Percentiles rank a stretch among this genome's conserved stretches.
These are phyloP conservation scores for Pseudoscleropodium purum DNA, from an alignment of 225 moss, liverwort and hornwort genomes.

Conservation along the genomic window DNA sequence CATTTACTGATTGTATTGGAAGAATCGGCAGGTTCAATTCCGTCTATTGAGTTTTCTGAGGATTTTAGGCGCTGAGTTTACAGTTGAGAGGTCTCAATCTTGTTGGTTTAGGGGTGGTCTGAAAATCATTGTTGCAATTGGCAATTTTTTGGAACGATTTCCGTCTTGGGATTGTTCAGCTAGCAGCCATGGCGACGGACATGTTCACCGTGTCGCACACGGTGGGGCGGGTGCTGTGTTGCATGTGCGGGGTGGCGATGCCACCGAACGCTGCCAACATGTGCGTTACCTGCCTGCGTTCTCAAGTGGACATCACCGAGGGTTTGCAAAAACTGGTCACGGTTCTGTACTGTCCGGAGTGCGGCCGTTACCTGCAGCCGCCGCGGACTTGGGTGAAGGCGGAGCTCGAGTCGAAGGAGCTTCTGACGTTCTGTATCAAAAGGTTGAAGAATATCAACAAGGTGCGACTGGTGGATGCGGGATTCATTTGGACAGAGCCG, in stretches of 20 bases:
- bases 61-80: not conserved
- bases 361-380: conserved; percentile 84
- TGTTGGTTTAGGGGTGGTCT: not conserved
- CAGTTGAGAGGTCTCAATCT: not conserved
- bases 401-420: conserved; percentile 95
- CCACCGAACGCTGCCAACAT: conserved; percentile 90
- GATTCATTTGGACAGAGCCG: conserved; percentile 95
- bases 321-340: conserved; percentile 87
- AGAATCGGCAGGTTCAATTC: not conserved
- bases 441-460: conserved; percentile 87
- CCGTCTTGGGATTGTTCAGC: not conserved
- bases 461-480: conserved; percentile 82
- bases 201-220: conserved; percentile 94
- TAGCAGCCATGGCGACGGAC: conserved; percentile 63
- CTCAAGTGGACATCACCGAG: conserved; percentile 95
- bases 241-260: conserved; percentile 91
- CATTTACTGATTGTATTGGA: not conserved
- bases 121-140: not conserved
- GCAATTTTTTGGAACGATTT: not conserved
- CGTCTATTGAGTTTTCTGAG: not conserved
- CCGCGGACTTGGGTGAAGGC: conserved; percentile 94
- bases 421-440: conserved; percentile 88
- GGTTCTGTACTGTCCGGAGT: conserved; percentile 82
- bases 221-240: conserved; percentile 88
- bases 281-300: conserved; percentile 90